Base-by-base conservation (phyloP, 176 grass and related monocot species). In the Luzula sylvatica region DNA sequence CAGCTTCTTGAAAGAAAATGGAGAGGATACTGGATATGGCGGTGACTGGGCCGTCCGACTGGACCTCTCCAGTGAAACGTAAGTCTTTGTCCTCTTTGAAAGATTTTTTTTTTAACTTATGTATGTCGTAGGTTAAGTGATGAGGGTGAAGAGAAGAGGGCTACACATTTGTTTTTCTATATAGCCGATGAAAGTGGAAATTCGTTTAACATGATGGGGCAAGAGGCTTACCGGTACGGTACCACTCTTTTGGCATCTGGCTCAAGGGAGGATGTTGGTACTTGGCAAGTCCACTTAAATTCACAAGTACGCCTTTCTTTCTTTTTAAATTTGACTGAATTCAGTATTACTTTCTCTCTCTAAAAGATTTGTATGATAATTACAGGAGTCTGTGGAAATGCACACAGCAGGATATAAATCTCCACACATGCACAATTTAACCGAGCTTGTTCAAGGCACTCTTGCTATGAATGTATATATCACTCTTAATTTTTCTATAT, bases 1-100 rank as follows among this genome's bases (percentile, higher is more conserved):
- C 66, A 89, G 74, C 68, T 96, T 96, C 63, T 65, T 96, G 53
- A 96, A 96, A 78, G 73, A 90, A 44, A 96, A 89, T 69, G 81
- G 58, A 59, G 68, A 82, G 52, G 68, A 62, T 46, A 89, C 84
- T 56, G 81, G 85, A 22, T 96, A 76, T 71, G 92, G 92, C 53
- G 92, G 85, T 47, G 85, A 96, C 42, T 96, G 81, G 92, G 81
- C 85, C 27, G 74, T 96, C 72, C 66, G 75, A 72, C 50, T 96
- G 67, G 78, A 80, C 12, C 40, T 71, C 30, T 64, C 72, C 26
- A 79, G 55, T 3, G 55, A 70, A 58, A 45, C 50, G 92, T 82
- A 71, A 96, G 19, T 51, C 18, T 62, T 22, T 15, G n/a, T 57
- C 20, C n/a, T 55, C 17, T 21, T 22, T 67, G 5, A 65, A 39